Evolutionary conservation across 2,329 filamentous ascomycete species (phyloP), one percentile per base, ranked within the genome.

Genomic region (Davidsoniella neocaledoniae): DNA sequence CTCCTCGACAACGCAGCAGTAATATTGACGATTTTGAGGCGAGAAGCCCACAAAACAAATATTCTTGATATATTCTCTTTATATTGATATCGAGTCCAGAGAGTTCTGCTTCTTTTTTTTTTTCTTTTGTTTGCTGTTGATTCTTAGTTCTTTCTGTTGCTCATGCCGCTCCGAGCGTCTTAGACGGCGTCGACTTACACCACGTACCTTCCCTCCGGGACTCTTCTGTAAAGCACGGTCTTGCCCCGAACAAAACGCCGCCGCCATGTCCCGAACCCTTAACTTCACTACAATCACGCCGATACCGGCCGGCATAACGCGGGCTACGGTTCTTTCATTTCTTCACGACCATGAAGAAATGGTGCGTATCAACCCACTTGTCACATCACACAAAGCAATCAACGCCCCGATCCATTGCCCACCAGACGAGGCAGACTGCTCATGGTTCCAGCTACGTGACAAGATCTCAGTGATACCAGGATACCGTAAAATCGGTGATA

Each of bases 311-410:
- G 69, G 70, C 56, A 74, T 91, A 56, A 70, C 77, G 44, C 76
- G 85, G 49, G 72, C 81, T 56, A 72, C 76, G n/a, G 84, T 85
- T 40, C 62, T 93, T 55, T 71, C 76, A 49, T 84, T 85, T 56
- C 77, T 94, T 29, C 84, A 86, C 62, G 73, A 82, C 62, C 86
- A 93, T 64, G 63, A 72, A 46, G 79, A 79, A 57, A 93, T 94
- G 81, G 93, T 94, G 59, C 81, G 90, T 60, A 69, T 94, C 51
- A 94, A 93, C 63, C 86, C 86, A 1, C 71, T 93, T 44, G 81
- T 94, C 50, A 77, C 82, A 54, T 78, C 83, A 54, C 75, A 84
- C 51, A 73, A 79, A 56, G 71, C 70, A 29, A 85, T 85, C 63
- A 71, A 74, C 43, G 72, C 84, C 2, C 85, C 86, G 0, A 59